Base-by-base conservation (phyloP, 2,329 filamentous ascomycete species). In the Alternaria sp. region DNA sequence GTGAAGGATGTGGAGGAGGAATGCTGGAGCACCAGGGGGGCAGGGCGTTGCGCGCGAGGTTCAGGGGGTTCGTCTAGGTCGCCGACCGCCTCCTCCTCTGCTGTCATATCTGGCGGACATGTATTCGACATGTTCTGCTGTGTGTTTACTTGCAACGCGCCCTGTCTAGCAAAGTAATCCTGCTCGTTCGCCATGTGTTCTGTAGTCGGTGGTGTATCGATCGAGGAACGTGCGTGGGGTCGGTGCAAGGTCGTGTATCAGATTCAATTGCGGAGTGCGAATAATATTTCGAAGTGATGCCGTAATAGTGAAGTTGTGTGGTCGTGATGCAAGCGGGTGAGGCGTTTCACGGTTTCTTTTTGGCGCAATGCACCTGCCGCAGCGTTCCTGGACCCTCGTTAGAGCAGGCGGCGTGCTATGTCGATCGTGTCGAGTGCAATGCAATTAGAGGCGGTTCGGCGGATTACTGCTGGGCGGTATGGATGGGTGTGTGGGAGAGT, bases 11-110 rank as follows among this genome's bases (percentile, higher is more conserved):
- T 66, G 70, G 65, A 73, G 56, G 65, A 79, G 67, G 73, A 83
- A 83, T 70, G 65, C 30, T 71, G 72, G n/a, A 82, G 72, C n/a
- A 68, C 71, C 28, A 79, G 60, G 7, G 76, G 72, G 55, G 78
- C 80, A 26, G 78, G 75, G 85, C 81, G 52, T 76, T 77, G 55
- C 81, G 84, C 79, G 83, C 84, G 73, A 83, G 89, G 79, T 81
- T 97, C 94, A 73, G 94, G 93, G 53, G 94, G 94, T 80, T 98
- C 95, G 80, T 98, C 95, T 54, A 90, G 86, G 74, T 97, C 95
- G 68, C 91, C 87, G 62, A 85, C 82, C 70, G 89, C 79, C 60
- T 97, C 93, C 62, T 89, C 87, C 55, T 88, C 87, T 44, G 73
- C 63, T 15, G 69, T 60, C 67, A 70, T 69, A 55, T 67, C 60